Percentiles rank a stretch among this genome's conserved stretches.
phyloP scores from a whole-genome alignment of 2,329 filamentous ascomycete species.

The Aspergillus ochraceus region DNA sequence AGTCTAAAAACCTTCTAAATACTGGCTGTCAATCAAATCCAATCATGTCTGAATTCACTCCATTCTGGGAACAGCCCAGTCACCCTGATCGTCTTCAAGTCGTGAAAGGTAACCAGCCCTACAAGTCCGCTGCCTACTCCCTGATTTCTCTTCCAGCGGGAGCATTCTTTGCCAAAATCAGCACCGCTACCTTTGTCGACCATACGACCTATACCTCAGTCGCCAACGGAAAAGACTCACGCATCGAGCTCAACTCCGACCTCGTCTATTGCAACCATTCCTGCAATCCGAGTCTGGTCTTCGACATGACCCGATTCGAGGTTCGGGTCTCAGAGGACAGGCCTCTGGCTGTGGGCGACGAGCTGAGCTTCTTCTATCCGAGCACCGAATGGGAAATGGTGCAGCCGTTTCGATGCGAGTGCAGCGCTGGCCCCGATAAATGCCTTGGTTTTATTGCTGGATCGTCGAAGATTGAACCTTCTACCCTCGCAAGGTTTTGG shows the following conservation, averaged over 20 bases:
- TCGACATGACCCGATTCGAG: slow-evolving; percentile 43
- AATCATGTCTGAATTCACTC: slow-evolving; percentile 1
- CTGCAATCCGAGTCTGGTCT: slow-evolving; percentile 49
- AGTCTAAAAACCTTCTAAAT: not conserved
- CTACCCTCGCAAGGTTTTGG: not conserved
- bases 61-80: slow-evolving; percentile 2
- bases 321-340: slow-evolving; percentile 30
- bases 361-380: slow-evolving; percentile 44
- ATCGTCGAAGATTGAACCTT: not conserved
- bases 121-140: not conserved
- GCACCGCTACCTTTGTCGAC: not conserved
- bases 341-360: slow-evolving; percentile 35
- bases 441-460: slow-evolving; percentile 1
- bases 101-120: not conserved
- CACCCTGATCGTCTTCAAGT: not conserved
- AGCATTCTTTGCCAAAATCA: slow-evolving; percentile 4
- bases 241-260: slow-evolving; percentile 53
- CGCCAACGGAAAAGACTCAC: slow-evolving; percentile 37
- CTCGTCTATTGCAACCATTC: slow-evolving; percentile 56
- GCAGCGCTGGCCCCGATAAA: slow-evolving; percentile 16
- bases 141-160: not conserved
- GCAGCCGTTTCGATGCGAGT: slow-evolving; percentile 39
- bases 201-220: slow-evolving; percentile 45
- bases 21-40: not conserved
- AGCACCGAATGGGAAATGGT: slow-evolving; percentile 45